These are phyloP conservation scores for Debaryomyces hansenii DNA, from an alignment of 805 yeast species.

Conservation along the genomic window DNA sequence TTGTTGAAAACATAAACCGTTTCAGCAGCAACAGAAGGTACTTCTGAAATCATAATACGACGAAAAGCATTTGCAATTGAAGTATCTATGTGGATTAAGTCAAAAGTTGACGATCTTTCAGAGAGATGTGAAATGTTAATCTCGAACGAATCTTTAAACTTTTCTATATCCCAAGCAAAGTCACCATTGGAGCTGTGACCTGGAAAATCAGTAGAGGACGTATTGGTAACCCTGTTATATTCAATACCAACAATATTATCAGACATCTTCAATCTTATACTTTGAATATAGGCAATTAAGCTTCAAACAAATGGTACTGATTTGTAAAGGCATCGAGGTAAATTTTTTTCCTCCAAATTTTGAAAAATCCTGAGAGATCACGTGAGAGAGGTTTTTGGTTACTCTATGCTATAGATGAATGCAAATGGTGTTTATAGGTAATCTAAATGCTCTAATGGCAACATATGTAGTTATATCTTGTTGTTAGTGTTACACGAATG, in stretches of 20 bases:
- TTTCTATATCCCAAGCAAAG: constrained; percentile 79
- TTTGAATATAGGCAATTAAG: background rate
- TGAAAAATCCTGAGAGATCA: background rate
- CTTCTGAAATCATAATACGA: constrained; percentile 95
- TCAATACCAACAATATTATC: constrained; percentile 73
- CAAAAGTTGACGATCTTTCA: constrained; percentile 80
- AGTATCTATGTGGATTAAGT: constrained; percentile 82
- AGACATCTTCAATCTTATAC: constrained; percentile 16
- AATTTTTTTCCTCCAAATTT: constrained; percentile 1
- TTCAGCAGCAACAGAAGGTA: constrained; percentile 95
- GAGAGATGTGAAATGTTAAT: constrained; percentile 65
- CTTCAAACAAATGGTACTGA: background rate
- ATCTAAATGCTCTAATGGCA: background rate
- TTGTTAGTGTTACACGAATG: background rate
- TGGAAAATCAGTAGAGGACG: constrained; percentile 88
- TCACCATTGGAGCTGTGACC: constrained; percentile 71
- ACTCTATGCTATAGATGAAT: too few species aligned
- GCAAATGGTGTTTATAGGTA: too few species aligned
- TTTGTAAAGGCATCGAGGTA: constrained; percentile 4
- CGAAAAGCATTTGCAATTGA: constrained; percentile 95
- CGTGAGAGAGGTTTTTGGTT: background rate
- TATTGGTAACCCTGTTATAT: constrained; percentile 87
- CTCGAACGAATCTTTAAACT: constrained; percentile 66
- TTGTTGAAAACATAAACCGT: constrained; percentile 87
- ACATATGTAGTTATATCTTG: background rate